A percentile compares a stretch with the other conserved stretches of the same genome.
These are phyloP conservation scores for Populus euphratica DNA, from an alignment of 345 rosid genomes.

Conservation along the genomic window DNA sequence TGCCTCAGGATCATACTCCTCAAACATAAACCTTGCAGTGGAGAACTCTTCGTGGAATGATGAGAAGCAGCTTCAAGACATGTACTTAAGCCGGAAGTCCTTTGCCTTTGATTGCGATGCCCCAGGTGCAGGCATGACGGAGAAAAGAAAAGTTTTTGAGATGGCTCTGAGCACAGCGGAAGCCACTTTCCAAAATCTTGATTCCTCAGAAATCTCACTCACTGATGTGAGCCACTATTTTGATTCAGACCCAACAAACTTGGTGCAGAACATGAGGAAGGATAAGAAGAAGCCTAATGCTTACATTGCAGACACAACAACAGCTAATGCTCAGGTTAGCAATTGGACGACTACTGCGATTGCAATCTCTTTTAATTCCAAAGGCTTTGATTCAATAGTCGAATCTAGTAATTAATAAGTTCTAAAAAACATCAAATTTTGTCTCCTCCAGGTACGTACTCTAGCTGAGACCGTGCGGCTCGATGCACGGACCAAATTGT, in stretches of 20 bases:
- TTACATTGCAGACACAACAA: conserved; percentile 92
- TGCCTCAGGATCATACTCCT: conserved; percentile 95
- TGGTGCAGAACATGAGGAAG: conserved; percentile 87
- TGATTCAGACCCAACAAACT: conserved; percentile 90
- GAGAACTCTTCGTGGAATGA: conserved; percentile 99
- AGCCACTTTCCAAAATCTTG: conserved; percentile 96
- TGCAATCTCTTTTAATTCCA: neutral
- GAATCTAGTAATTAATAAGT: neutral
- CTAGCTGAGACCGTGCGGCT: conserved; percentile 84
- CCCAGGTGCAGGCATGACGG: conserved; percentile 92
- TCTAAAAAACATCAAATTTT: conserved; percentile 13
- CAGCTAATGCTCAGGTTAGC: conserved; percentile 92
- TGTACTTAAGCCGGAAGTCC: conserved; percentile 96
- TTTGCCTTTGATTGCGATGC: conserved; percentile 93
- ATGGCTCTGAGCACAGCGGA: conserved; percentile 96
- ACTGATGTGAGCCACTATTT: conserved; percentile 99
- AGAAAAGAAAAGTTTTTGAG: conserved; percentile 86
- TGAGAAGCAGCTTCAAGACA: conserved; percentile 99
- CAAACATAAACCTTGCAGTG: conserved; percentile 87
- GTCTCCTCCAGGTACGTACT: conserved; percentile 63
- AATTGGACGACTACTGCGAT: neutral
- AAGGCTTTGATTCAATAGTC: neutral
- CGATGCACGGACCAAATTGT: conserved; percentile 85
- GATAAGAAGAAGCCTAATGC: conserved; percentile 91
- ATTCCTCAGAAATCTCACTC: conserved; percentile 90